Conservation (phyloP, 1,284 basidiomycete genomes). For the Trametes pubescens region DNA sequence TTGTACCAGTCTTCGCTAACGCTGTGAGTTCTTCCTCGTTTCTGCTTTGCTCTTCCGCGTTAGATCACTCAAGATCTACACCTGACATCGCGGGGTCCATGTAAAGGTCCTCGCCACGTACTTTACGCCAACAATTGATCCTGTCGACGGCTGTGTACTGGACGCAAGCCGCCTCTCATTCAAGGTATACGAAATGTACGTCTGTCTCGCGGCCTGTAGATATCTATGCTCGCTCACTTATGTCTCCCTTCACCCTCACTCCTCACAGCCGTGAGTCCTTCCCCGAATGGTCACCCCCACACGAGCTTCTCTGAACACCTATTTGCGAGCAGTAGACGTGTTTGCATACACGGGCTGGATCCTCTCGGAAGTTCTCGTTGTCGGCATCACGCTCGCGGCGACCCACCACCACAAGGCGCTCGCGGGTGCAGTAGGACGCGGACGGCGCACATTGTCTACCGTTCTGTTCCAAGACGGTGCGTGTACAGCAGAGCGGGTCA, state of each 20-base stretch:
- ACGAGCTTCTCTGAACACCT: background rate
- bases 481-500: background rate
- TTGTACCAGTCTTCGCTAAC: background rate
- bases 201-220: background rate
- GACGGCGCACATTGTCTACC: background rate
- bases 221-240: background rate
- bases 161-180: background rate
- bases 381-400: background rate
- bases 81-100: background rate
- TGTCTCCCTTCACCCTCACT: too few relatives aligned
- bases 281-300: background rate
- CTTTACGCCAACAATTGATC: background rate
- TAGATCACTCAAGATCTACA: background rate
- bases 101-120: background rate
- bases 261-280: background rate
- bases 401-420: background rate
- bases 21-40: background rate
- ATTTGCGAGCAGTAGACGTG: background rate
- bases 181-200: conserved; percentile 1
- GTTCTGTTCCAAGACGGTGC: background rate
- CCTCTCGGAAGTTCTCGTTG: background rate
- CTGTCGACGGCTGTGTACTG: background rate
- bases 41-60: too few relatives aligned
- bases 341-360: background rate
- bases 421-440: background rate